These are phyloP conservation scores for Trichophyton mentagrophytes DNA, from an alignment of 2,329 filamentous ascomycete genomes.

Conservation along the genomic window DNA sequence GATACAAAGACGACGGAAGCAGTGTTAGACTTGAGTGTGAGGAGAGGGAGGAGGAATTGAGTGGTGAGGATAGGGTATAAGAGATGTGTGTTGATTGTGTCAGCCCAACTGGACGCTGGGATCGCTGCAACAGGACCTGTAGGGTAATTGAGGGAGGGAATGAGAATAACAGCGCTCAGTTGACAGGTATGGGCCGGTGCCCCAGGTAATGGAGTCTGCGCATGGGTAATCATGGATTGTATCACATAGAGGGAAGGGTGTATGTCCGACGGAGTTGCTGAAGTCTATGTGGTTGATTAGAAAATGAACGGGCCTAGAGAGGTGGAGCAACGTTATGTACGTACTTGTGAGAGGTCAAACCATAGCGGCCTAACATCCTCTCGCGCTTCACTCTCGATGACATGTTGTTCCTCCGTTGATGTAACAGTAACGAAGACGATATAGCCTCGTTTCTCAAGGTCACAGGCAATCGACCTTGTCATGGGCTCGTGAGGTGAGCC, in stretches of 20 bases:
- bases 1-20: constrained; percentile 34
- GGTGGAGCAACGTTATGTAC: constrained; percentile 5
- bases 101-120: constrained; percentile 69
- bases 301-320: neutral
- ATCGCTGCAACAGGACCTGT: constrained; percentile 76
- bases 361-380: constrained; percentile 69
- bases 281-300: constrained; percentile 33
- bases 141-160: constrained; percentile 66
- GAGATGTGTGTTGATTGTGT: constrained; percentile 84
- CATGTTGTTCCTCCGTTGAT: constrained; percentile 69
- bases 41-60: constrained; percentile 74
- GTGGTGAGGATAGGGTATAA: constrained; percentile 79
- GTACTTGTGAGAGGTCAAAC: constrained; percentile 56
- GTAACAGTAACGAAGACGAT: constrained; percentile 85
- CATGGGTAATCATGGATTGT: constrained; percentile 58
- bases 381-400: constrained; percentile 63
- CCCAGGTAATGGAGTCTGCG: constrained; percentile 63
- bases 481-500: constrained; percentile 77
- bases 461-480: constrained; percentile 67
- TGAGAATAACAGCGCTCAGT: constrained; percentile 67
- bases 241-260: constrained; percentile 57
- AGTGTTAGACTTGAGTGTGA: constrained; percentile 47
- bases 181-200: constrained; percentile 63
- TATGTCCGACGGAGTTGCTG: constrained; percentile 45
- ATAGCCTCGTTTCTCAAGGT: constrained; percentile 82